phyloP scores from a whole-genome alignment of 2,329 filamentous ascomycete species.

The Arthrobotrys megalospora region DNA sequence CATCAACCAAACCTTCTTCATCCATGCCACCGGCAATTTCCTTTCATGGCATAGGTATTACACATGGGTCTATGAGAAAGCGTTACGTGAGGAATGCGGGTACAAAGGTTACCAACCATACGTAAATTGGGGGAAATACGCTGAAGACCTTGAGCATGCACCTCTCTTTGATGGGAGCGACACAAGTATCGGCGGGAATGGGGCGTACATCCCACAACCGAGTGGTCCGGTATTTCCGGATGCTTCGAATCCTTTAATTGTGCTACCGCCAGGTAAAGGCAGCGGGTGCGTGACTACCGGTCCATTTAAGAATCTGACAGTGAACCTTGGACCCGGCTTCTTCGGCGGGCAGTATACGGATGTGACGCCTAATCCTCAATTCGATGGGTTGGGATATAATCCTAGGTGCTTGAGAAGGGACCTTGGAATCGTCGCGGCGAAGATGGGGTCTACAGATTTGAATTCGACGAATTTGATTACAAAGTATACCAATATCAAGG shows the following conservation, averaged over 20 bases:
- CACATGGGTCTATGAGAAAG: conserved; percentile 67
- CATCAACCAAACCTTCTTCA: conserved; percentile 65
- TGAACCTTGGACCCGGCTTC: conserved; percentile 66
- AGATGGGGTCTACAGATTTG: conserved; percentile 42
- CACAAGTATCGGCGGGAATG: conserved; percentile 70
- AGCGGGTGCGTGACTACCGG: conserved; percentile 67
- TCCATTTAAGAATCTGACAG: conserved; percentile 68
- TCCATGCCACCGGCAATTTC: conserved; percentile 67
- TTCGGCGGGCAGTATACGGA: conserved; percentile 45
- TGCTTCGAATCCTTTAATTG: conserved; percentile 66
- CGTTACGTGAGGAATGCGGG: conserved; percentile 68
- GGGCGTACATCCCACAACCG: conserved; percentile 66
- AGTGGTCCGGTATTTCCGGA: conserved; percentile 58
- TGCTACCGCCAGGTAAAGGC: conserved; percentile 67
- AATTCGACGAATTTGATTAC: conserved; percentile 56
- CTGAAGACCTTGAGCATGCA: conserved; percentile 67
- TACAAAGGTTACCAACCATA: conserved; percentile 69
- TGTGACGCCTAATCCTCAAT: conserved; percentile 52
- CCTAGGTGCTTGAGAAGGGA: conserved; percentile 67
- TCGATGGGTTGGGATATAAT: conserved; percentile 65
- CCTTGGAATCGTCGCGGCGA: conserved; percentile 62
- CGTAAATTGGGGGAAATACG: conserved; percentile 70
- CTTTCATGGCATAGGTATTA: conserved; percentile 70
- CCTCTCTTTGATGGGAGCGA: conserved; percentile 71
- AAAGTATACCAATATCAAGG: conserved; percentile 65